Conservation (phyloP, 208 protist genomes). For the Trypanosoma melophagium region DNA sequence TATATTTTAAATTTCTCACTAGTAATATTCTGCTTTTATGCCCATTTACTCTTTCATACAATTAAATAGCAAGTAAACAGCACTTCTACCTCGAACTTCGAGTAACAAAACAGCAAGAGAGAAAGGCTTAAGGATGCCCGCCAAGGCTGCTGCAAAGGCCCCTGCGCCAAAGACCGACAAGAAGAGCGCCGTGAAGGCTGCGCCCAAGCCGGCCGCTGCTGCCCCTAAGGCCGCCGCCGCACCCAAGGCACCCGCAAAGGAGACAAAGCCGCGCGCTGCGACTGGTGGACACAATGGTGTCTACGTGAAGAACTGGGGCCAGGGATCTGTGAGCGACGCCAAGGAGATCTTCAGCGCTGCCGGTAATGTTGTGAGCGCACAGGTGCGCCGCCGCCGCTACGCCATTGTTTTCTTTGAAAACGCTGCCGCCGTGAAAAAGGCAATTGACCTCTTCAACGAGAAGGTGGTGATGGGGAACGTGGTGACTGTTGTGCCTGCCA, state of each 20-base stretch:
- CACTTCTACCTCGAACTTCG: conserved; percentile 72
- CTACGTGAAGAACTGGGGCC: conserved; percentile 88
- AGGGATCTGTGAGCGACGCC: conserved; percentile 66
- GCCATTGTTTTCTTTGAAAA: conserved; percentile 82
- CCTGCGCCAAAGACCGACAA: conserved; percentile 50
- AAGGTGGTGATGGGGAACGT: conserved; percentile 68
- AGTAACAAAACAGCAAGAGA: conserved; percentile 76
- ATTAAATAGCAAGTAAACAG: conserved; percentile 36
- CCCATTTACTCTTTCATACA: not conserved
- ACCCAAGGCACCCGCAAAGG: conserved; percentile 22
- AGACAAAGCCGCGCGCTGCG: conserved; percentile 29
- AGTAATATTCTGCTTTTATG: too few species aligned
- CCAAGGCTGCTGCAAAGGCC: conserved; percentile 47
- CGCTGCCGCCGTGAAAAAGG: conserved; percentile 82
- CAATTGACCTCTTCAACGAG: conserved; percentile 85
- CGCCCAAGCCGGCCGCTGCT: conserved; percentile 33
- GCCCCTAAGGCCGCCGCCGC: conserved; percentile 35
- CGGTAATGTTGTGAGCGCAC: conserved; percentile 56
- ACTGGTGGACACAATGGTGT: conserved; percentile 63
- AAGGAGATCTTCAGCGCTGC: conserved; percentile 53
- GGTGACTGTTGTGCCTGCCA: conserved; percentile 71
- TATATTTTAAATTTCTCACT: too few species aligned
- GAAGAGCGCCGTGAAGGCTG: conserved; percentile 44
- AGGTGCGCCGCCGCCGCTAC: conserved; percentile 78
- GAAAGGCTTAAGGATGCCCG: conserved; percentile 37